Conservation (phyloP, 2,329 filamentous ascomycete genomes). For the Cordyceps tenuipes region DNA sequence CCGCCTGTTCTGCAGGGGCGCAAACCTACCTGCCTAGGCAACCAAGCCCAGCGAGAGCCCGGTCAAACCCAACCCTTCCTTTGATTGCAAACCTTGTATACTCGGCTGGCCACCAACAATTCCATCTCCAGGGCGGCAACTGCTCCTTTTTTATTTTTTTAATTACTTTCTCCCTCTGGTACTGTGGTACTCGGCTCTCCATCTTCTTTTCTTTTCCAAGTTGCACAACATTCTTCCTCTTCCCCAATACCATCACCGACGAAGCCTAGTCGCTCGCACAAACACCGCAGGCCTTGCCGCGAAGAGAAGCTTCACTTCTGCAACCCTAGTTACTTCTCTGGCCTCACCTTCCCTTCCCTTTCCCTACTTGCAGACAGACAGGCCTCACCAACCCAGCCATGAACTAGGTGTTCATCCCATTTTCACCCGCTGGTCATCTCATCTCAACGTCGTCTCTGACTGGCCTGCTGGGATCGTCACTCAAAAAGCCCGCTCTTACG, state of each 20-base stretch:
- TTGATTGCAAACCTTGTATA: conserved; percentile 11
- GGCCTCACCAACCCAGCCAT: background rate
- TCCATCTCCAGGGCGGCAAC: background rate
- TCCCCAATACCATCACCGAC: background rate
- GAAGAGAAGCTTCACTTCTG: background rate
- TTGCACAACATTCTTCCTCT: background rate
- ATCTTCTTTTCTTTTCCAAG: background rate
- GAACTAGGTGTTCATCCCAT: background rate
- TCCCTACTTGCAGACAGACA: background rate
- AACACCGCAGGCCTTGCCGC: background rate
- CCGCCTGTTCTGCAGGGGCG: conserved; percentile 1
- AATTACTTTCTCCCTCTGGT: background rate
- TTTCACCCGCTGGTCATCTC: background rate
- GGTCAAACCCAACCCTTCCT: background rate
- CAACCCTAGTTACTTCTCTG: background rate
- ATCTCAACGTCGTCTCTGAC: background rate
- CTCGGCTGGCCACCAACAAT: conserved; percentile 3
- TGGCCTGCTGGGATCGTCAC: background rate
- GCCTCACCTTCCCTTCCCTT: background rate
- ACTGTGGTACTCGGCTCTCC: background rate
- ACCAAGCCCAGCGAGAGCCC: background rate
- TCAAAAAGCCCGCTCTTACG: conserved; percentile 1
- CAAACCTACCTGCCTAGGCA: background rate
- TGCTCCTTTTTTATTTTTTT: background rate
- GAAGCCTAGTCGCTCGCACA: background rate